Evolutionary conservation across 371 early-diverging fungal species (phyloP), one percentile per base, ranked within the genome.

Genomic region (Blakeslea trispora): DNA sequence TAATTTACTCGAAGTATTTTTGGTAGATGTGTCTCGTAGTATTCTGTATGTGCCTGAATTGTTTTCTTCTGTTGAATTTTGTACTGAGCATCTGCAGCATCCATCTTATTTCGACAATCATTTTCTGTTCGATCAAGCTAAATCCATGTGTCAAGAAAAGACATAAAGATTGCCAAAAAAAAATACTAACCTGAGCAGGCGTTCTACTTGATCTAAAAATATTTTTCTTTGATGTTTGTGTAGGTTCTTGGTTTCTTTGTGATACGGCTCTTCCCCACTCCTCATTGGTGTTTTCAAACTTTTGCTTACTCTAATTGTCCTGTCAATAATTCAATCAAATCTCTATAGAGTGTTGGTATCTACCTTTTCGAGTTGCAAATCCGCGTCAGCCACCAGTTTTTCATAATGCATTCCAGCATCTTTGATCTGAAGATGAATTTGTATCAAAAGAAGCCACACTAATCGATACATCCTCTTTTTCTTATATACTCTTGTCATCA

Each of bases 221-320:
- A 22, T 72, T 77, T 64, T 84, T 84, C 66, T 84, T 74, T 34
- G 71, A 48, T 35, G 74, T 55, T 18, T 71, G 66, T 10, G 74
- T 37, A 14, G 84, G 74, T 50, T 86, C 82, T 56, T 75, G 74
- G 56, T 77, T 79, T 65, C 85, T 82, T 74, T 87, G 84, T 28
- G 86, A 63, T 23, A 91, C 79, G 6, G 89, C 74, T 13, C 84
- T 77, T 55, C 91, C 90, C 92, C 91, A 91, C 41, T 91, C 92
- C 57, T 90, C 91, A 21, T 87, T 90, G 11, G 79, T 64, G 8
- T 72, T 40, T 48, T 91, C 91, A 70, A 89, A 93, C 57, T 86
- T 86, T 59, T 72, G 79, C 48, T 88, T 86, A 48, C 83, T 83
- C 84, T 86, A 67, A 10, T 6, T 34, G 11, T 28, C 28, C 3